phyloP scores from a whole-genome alignment of 73 alveolate species.

The Paramecium pentaurelia region DNA sequence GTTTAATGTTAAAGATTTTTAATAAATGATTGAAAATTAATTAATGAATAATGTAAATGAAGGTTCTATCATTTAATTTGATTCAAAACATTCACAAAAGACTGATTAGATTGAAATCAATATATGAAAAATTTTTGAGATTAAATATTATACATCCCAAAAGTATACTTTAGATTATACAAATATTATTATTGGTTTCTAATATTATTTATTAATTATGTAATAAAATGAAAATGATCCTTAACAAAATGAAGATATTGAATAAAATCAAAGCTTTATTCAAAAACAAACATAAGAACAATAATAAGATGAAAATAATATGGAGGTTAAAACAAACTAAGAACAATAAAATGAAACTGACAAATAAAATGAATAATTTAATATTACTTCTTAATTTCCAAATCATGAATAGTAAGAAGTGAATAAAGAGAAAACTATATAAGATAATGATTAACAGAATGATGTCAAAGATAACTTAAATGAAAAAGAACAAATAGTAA shows the following conservation, averaged over 20 bases:
- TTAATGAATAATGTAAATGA: neutral
- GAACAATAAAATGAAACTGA: neutral
- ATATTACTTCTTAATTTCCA: neutral
- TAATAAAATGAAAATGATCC: neutral
- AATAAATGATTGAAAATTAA: neutral
- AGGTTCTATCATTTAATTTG: slow-evolving; percentile 1
- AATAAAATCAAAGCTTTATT: too few species aligned
- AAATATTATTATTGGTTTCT: neutral
- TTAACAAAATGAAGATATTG: neutral
- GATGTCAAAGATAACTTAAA: neutral
- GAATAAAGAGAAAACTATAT: neutral
- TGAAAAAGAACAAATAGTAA: neutral
- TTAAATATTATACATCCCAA: neutral
- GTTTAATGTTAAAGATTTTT: slow-evolving; percentile 5
- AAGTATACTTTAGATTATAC: neutral
- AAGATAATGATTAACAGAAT: neutral
- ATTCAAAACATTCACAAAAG: neutral
- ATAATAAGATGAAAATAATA: neutral
- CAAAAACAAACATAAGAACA: neutral
- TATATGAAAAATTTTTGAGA: slow-evolving; percentile 13
- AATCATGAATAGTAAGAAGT: neutral
- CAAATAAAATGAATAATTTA: neutral
- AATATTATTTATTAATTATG: neutral
- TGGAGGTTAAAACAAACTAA: neutral
- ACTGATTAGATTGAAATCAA: neutral